Conservation (phyloP, 78 protist genomes). For the Acrasis kona region DNA sequence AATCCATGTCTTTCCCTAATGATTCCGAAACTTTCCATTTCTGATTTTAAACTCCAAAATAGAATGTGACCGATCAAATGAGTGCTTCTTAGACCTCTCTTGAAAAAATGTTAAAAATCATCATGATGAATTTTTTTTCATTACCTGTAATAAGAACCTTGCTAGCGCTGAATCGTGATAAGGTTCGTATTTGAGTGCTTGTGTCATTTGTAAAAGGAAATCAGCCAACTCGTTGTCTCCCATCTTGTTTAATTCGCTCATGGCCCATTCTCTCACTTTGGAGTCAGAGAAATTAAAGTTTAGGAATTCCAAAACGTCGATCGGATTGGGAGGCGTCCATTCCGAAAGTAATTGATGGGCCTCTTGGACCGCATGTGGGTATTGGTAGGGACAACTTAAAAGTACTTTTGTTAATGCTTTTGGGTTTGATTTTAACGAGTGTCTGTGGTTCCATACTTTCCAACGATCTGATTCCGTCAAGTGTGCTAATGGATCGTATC, state of each 20-base stretch:
- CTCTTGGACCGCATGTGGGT: constrained; percentile 51
- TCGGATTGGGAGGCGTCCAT: constrained; percentile 58
- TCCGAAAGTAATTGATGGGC: constrained; percentile 17
- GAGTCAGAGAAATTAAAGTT: constrained; percentile 61
- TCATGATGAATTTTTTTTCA: no score
- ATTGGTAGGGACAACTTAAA: constrained; percentile 56
- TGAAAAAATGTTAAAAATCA: no score
- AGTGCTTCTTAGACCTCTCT: constrained; percentile 8
- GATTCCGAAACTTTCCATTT: constrained; percentile 1
- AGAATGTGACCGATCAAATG: constrained; percentile 44
- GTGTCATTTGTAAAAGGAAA: constrained; percentile 74
- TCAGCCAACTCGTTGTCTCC: constrained; percentile 49
- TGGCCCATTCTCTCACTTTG: constrained; percentile 63
- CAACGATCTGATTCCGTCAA: constrained; percentile 6
- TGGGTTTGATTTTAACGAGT: constrained; percentile 9
- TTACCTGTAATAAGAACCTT: constrained; percentile 48
- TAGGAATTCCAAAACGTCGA: constrained; percentile 57
- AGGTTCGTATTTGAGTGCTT: constrained; percentile 70
- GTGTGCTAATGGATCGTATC: constrained; percentile 29
- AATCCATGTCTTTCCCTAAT: background rate
- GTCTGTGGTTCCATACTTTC: constrained; percentile 19
- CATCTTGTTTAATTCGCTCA: constrained; percentile 44
- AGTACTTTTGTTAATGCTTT: constrained; percentile 66
- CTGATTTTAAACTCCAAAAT: constrained; percentile 67
- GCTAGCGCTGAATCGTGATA: constrained; percentile 48